Evolutionary conservation across 2,329 filamentous ascomycete genomes (phyloP).

Genomic region (Fusarium odoratissimum): DNA sequence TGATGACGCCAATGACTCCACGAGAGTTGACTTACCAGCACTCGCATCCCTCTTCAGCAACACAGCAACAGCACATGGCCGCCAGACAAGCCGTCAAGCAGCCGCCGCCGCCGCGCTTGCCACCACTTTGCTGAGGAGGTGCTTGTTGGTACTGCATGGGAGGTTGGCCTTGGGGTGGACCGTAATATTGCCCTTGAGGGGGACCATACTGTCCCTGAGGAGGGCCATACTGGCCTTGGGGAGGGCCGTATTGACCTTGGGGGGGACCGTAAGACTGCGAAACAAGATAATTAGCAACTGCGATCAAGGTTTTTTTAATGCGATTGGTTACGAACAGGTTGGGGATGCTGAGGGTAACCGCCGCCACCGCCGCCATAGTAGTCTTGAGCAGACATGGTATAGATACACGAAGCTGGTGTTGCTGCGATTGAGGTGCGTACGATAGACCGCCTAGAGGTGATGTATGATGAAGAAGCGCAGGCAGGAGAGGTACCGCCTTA

Average conservation of each 20-base stretch:
- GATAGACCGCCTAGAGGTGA: neutral
- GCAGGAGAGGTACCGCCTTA: neutral
- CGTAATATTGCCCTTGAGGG: slow-evolving; percentile 47
- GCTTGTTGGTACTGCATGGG: slow-evolving; percentile 59
- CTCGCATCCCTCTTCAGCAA: slow-evolving; percentile 62
- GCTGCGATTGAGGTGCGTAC: slow-evolving; percentile 2
- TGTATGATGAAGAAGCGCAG: neutral
- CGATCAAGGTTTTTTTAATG: neutral
- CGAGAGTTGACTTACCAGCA: slow-evolving; percentile 54
- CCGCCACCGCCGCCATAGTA: slow-evolving; percentile 53
- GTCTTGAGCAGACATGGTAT: slow-evolving; percentile 54
- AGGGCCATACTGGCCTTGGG: slow-evolving; percentile 45
- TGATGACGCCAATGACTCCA: slow-evolving; percentile 8
- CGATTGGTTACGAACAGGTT: slow-evolving; percentile 49
- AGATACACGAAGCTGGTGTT: neutral
- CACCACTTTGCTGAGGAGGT: slow-evolving; percentile 50
- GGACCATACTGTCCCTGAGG: slow-evolving; percentile 47
- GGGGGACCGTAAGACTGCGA: slow-evolving; percentile 48
- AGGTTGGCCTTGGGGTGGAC: slow-evolving; percentile 52
- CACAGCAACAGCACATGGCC: slow-evolving; percentile 63
- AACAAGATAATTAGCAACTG: slow-evolving; percentile 23
- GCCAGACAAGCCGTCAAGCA: slow-evolving; percentile 62
- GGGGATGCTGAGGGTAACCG: slow-evolving; percentile 55
- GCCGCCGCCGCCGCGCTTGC: slow-evolving; percentile 52
- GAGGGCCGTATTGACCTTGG: slow-evolving; percentile 44